phyloP scores from a whole-genome alignment of 83 land plant genomes.

The Thuja plicata region DNA sequence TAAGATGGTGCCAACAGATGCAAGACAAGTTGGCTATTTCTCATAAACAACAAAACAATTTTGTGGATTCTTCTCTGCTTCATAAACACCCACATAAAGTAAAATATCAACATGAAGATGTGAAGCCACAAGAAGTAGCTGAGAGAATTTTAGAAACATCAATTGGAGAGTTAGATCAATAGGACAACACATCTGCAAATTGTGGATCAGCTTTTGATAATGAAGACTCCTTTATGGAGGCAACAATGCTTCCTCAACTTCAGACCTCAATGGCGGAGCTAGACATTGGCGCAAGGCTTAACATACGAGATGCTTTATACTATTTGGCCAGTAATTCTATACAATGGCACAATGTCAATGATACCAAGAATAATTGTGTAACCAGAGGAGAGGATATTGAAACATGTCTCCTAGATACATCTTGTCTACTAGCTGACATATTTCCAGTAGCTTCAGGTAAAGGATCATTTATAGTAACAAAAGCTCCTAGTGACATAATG shows the following conservation, averaged over 20 bases:
- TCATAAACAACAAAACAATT: conserved; percentile 26
- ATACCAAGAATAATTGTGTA: conserved; percentile 10
- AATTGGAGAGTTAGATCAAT: conserved; percentile 17
- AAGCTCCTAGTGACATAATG: not conserved
- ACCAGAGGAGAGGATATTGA: not conserved
- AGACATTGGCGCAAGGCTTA: conserved; percentile 47
- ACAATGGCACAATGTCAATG: conserved; percentile 38
- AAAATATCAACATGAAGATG: not conserved
- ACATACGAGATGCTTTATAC: conserved; percentile 68
- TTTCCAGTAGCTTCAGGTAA: conserved; percentile 23
- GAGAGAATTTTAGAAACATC: conserved; percentile 8
- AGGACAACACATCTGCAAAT: conserved; percentile 12
- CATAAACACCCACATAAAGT: conserved; percentile 1
- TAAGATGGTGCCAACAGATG: conserved; percentile 34
- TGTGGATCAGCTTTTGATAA: conserved; percentile 15
- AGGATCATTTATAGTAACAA: conserved; percentile 6
- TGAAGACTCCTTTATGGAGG: conserved; percentile 23
- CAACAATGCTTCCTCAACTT: conserved; percentile 28
- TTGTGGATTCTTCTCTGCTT: not conserved
- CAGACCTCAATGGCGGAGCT: conserved; percentile 22
- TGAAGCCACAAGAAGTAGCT: conserved; percentile 16
- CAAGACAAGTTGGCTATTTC: conserved; percentile 31
- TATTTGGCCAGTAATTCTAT: conserved; percentile 58
- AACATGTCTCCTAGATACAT: not conserved
- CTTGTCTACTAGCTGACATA: conserved; percentile 55